Evolutionary conservation across 495 filamentous ascomycete species (phyloP), one percentile per base, ranked within the genome.

Genomic region (Penicillium salamii): DNA sequence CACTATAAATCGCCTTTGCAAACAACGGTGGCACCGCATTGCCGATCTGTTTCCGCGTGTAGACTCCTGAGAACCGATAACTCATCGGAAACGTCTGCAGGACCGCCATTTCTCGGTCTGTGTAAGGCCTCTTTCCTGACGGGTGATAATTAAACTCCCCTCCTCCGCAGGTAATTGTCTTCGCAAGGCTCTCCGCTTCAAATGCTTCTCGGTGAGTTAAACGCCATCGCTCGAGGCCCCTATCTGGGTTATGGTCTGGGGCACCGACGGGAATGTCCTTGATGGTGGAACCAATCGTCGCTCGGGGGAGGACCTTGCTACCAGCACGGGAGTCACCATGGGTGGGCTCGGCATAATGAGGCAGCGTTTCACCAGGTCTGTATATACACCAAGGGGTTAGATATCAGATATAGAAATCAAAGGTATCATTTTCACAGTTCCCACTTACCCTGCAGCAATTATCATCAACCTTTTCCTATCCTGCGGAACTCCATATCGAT

Each of bases 1-100:
- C 78, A 20, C 66, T 52, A 54, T 84, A 87, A 0, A 95, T 47
- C 0, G 75, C 71, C 33, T 76, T 67, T 0, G 84, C 85, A 0
- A 90, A 66, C 5, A 65, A 51, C 0, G 91, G 84, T 0, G 90
- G 88, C 6, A 95, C 89, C 0, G 90, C 89, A 62, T 97, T 97
- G 0, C 92, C 92, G 52, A 96, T 88, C 59, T 93, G 89, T 54
- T 76, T 85, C 48, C 78, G 81, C 2, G 83, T 68, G 2, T 60
- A 55, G 0, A 35, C 47, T 0, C 46, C 35, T 0, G 66, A 56
- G 52, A 96, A 96, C 2, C 69, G 61, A 66, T 89, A 86, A 2
- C 70, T 65, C 0, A 70, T 11, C 0, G 90, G 89, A 42, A 96
- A 97, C 0, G 82, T 83, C 49, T 93, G 88, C 2, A 97, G 58